These are phyloP conservation scores for Polyporus tsugae DNA, from an alignment of 1,284 basidiomycete species.

Conservation along the genomic window DNA sequence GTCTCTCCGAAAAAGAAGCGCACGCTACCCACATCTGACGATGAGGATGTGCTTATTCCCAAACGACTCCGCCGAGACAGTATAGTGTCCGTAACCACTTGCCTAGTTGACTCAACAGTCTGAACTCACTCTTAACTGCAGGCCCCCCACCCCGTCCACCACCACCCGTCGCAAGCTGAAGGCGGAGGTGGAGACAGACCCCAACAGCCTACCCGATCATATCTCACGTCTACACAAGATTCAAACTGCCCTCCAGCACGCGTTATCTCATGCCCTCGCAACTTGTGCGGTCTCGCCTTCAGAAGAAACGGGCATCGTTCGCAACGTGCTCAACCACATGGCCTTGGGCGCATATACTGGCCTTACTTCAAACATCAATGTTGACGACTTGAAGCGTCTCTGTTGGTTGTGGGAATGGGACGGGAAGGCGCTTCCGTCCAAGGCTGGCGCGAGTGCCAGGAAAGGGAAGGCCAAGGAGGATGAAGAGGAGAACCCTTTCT, in stretches of 20 bases:
- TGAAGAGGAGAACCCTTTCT: constrained; percentile 81
- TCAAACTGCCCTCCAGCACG: constrained; percentile 76
- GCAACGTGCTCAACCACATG: constrained; percentile 80
- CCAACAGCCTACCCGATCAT: constrained; percentile 59
- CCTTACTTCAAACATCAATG: constrained; percentile 65
- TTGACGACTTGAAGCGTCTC: constrained; percentile 73
- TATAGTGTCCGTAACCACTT: constrained; percentile 45
- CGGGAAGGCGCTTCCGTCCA: constrained; percentile 49
- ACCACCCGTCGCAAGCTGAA: constrained; percentile 39
- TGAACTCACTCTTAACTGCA: constrained; percentile 36
- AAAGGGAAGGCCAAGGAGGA: constrained; percentile 44
- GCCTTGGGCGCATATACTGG: constrained; percentile 75
- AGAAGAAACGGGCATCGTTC: constrained; percentile 75
- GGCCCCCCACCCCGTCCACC: constrained; percentile 64
- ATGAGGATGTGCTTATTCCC: constrained; percentile 64
- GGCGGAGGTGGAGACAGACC: constrained; percentile 34
- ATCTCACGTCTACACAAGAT: constrained; percentile 66
- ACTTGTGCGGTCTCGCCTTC: constrained; percentile 81
- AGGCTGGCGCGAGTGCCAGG: constrained; percentile 21
- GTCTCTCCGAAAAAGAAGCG: constrained; percentile 77
- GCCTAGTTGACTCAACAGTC: neutral
- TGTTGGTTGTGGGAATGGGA: constrained; percentile 94
- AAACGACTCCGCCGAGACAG: constrained; percentile 65
- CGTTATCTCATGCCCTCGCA: constrained; percentile 82
- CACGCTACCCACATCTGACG: constrained; percentile 53